Conservation (phyloP, 495 filamentous ascomycete species). For the Tuber aestivum region DNA sequence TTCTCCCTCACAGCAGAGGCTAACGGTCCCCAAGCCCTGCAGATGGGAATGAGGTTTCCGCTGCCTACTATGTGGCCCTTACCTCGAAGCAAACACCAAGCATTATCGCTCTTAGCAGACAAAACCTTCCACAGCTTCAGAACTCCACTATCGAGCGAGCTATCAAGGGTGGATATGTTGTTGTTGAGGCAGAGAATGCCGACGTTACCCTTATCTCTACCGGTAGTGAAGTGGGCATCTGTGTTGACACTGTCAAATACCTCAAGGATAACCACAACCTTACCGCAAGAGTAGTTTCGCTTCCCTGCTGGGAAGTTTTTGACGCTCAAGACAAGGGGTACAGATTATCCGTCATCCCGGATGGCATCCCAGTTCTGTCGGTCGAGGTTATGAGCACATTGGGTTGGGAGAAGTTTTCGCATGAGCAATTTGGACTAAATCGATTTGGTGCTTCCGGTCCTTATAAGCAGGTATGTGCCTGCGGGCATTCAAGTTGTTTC, state of each 20-base stretch:
- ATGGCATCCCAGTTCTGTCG: conserved; percentile 87
- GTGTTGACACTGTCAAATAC: conserved; percentile 81
- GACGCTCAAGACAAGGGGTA: conserved; percentile 92
- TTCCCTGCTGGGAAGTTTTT: conserved; percentile 97
- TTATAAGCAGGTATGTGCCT: conserved; percentile 63
- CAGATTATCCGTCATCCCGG: conserved; percentile 80
- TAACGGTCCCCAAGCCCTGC: conserved; percentile 52
- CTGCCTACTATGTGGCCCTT: conserved; percentile 93
- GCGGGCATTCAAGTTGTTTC: background rate
- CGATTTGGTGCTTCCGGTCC: conserved; percentile 93
- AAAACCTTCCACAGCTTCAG: conserved; percentile 98
- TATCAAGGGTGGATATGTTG: conserved; percentile 91
- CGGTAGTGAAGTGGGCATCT: conserved; percentile 91
- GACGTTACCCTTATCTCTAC: conserved; percentile 88
- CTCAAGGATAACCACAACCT: conserved; percentile 85
- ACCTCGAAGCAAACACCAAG: conserved; percentile 84
- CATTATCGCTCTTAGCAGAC: conserved; percentile 90
- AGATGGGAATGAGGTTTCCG: conserved; percentile 96
- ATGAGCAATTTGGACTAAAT: conserved; percentile 99
- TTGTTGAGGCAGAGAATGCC: conserved; percentile 75
- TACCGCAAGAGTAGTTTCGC: conserved; percentile 85
- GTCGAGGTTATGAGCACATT: conserved; percentile 90
- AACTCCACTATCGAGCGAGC: conserved; percentile 77
- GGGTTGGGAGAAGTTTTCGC: conserved; percentile 96
- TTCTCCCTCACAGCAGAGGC: background rate